A percentile compares a stretch with the other conserved stretches of the same genome.
Evolutionary conservation across 164 flowering plant species (phyloP).

Genomic region (Vitis cinerea): DNA sequence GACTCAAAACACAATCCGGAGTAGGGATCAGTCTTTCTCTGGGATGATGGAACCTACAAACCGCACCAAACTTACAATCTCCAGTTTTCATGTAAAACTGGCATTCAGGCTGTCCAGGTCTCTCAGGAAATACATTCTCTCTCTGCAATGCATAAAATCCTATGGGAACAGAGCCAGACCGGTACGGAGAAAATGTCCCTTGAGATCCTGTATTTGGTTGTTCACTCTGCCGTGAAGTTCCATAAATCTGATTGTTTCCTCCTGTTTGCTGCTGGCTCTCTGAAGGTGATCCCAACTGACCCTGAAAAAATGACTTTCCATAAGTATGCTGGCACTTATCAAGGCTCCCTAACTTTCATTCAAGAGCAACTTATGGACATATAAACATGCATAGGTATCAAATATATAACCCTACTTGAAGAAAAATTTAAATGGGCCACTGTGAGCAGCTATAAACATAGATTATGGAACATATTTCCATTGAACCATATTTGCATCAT

Average conservation of each 20-base stretch:
- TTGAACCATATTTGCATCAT: background rate
- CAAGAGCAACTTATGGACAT: background rate
- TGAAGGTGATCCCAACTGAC: slow-evolving; percentile 73
- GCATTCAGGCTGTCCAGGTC: slow-evolving; percentile 97
- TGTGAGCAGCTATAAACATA: background rate
- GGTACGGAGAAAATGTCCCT: slow-evolving; percentile 55
- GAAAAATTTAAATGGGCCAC: background rate
- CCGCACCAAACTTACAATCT: slow-evolving; percentile 95
- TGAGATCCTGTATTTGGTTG: slow-evolving; percentile 41
- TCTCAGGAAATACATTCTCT: slow-evolving; percentile 89
- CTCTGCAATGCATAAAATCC: slow-evolving; percentile 78
- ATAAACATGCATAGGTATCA: background rate
- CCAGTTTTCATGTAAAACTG: slow-evolving; percentile 99
- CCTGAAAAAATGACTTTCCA: slow-evolving; percentile 36
- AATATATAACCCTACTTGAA: background rate
- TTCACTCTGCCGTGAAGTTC: slow-evolving; percentile 58
- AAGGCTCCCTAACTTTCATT: background rate
- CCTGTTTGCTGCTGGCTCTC: slow-evolving; percentile 60
- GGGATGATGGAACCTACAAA: slow-evolving; percentile 94
- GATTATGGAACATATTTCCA: background rate
- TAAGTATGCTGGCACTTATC: background rate
- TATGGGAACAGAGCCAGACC: slow-evolving; percentile 58
- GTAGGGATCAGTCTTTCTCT: slow-evolving; percentile 75
- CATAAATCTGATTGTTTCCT: slow-evolving; percentile 57
- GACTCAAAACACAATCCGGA: slow-evolving; percentile 90